Evolutionary conservation across 352 stramenopile species (phyloP).

Genomic region (Globisporangium sylvaticum): DNA sequence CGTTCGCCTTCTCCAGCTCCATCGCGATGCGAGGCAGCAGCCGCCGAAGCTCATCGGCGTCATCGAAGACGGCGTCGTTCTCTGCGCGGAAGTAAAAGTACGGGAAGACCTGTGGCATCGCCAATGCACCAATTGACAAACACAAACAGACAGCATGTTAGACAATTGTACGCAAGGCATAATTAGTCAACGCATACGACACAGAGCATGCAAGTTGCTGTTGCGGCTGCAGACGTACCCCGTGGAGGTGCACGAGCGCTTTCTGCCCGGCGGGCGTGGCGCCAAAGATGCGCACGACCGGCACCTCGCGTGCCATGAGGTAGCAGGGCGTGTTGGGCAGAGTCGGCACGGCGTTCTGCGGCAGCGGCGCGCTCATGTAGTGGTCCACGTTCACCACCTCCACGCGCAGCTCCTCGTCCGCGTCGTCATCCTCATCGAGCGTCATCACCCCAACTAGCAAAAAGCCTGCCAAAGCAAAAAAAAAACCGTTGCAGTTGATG

Average conservation of each 20-base stretch:
- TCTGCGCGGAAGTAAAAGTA: constrained; percentile 88
- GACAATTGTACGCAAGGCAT: not conserved
- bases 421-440: constrained; percentile 5
- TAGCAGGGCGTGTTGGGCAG: constrained; percentile 68
- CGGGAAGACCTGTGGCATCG: constrained; percentile 62
- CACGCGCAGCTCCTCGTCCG: constrained; percentile 49
- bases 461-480: not conserved
- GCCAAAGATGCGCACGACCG: constrained; percentile 88
- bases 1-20: constrained; percentile 62
- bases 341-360: constrained; percentile 31
- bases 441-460: not conserved
- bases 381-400: constrained; percentile 81
- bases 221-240: constrained; percentile 31
- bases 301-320: constrained; percentile 56
- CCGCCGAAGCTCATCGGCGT: constrained; percentile 42
- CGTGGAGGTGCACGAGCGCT: constrained; percentile 86
- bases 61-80: constrained; percentile 61
- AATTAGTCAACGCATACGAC: not conserved
- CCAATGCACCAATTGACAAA: not conserved
- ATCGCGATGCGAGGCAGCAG: constrained; percentile 67
- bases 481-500: not conserved
- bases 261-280: constrained; percentile 89
- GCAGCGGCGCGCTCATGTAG: constrained; percentile 72
- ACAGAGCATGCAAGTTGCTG: not conserved
- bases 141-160: not conserved